Evolutionary conservation across 129 eudicot genomes (phyloP), one percentile per base, ranked within the genome.

Genomic region (Pseudognaphalium luteoalbum): DNA sequence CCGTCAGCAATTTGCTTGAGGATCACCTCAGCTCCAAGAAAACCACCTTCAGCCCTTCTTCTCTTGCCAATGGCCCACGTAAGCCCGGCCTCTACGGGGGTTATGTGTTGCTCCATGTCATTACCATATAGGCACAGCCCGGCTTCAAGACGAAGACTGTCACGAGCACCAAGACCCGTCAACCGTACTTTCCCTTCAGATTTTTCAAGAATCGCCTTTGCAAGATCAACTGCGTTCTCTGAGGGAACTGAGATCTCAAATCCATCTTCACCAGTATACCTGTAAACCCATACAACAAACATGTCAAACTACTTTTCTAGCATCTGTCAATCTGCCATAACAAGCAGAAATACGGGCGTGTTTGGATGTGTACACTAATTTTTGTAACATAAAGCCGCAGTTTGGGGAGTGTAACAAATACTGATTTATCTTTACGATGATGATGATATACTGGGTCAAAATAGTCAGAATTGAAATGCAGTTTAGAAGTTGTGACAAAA

Each of bases 41-140:
- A 94, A 3, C 98, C 98, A 11, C 98, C 98, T 84, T 91, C 97
- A 0, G 98, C 98, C 80, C 97, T 78, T 75, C 98, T 85, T 79
- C 98, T 84, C 84, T 94, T 94, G 10, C 98, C 98, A 12, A 94
- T 81, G n/a, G 98, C 98, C 98, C 98, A 94, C 0, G 97, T 94
- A 60, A 94, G 98, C 8, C 98, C 98, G 0, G 98, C 98, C 74
- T 94, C 98, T 2, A 94, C 89, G 4, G 98, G 98, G 65, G 97
- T 82, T 11, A 66, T 89, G 88, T 94, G 98, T 78, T 94, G 98
- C 76, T 94, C 98, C 90, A 94, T 86, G 87, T 94, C 98, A 52
- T 94, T 94, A 74, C 98, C 98, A 65, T 94, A 94, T 41, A 94
- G 82, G 71, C 98, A 94, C 50, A 94, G 56, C 20, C 97, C 98